Conservation (phyloP, 1,284 basidiomycete species). For the Trichosporon coremiiforme region DNA sequence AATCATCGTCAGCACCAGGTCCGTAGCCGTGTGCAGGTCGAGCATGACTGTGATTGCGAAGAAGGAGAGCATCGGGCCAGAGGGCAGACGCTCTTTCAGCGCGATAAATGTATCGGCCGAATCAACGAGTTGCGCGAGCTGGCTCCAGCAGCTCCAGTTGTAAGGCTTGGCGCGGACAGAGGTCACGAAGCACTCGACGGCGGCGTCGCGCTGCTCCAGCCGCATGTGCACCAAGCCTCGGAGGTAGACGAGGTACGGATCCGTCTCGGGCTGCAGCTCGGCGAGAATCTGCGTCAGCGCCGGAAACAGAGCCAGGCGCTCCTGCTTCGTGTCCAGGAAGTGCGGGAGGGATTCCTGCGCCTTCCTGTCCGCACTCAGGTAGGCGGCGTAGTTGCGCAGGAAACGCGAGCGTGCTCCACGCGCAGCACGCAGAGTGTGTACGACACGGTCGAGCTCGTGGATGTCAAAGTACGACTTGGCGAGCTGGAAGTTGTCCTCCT, state of each 20-base stretch:
- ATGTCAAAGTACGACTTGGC: constrained; percentile 76
- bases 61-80: constrained; percentile 60
- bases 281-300: constrained; percentile 67
- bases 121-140: constrained; percentile 76
- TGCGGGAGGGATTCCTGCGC: constrained; percentile 56
- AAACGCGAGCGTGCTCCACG: constrained; percentile 74
- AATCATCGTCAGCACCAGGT: constrained; percentile 71
- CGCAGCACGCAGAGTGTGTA: constrained; percentile 66
- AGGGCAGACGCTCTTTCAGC: constrained; percentile 52
- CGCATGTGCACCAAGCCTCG: constrained; percentile 79
- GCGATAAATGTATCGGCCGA: constrained; percentile 74
- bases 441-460: constrained; percentile 77
- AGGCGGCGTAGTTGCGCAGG: constrained; percentile 76
- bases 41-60: constrained; percentile 89
- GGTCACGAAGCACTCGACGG: constrained; percentile 76
- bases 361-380: constrained; percentile 62
- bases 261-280: constrained; percentile 64
- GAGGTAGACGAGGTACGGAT: constrained; percentile 77
- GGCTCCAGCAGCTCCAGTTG: constrained; percentile 94
- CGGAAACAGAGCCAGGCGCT: constrained; percentile 66
- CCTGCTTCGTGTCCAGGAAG: constrained; percentile 66
- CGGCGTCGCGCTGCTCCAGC: constrained; percentile 75
- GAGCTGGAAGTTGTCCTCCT: constrained; percentile 63
- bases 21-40: constrained; percentile 81
- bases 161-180: constrained; percentile 83